Conservation (phyloP, 768 basidiomycete species). For the Sporobolomyces roseus region DNA sequence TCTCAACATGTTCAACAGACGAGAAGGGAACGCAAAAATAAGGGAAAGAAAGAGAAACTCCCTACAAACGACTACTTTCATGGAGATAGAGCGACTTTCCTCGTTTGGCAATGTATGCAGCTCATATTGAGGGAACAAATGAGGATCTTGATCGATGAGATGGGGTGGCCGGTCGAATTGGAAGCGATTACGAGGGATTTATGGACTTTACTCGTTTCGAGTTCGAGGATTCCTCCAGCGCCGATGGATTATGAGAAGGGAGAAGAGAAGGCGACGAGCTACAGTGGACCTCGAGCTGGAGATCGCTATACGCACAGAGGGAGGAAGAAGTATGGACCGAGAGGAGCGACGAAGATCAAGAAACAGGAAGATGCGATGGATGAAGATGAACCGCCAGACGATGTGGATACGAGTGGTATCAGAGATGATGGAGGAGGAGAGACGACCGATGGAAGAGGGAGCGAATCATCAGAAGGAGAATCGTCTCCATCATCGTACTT, state of each 20-base stretch:
- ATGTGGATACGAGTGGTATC: neutral
- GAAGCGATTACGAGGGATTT: conserved; percentile 34
- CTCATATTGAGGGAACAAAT: conserved; percentile 36
- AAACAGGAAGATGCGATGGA: neutral
- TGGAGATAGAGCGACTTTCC: conserved; percentile 31
- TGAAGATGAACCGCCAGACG: neutral
- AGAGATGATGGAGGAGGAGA: neutral
- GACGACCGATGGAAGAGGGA: neutral
- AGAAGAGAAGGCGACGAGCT: conserved; percentile 28
- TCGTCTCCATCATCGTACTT: conserved; percentile 20
- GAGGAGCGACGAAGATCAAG: neutral
- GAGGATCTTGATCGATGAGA: conserved; percentile 29
- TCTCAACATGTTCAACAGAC: conserved; percentile 21
- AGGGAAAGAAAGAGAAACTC: neutral
- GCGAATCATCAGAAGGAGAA: neutral
- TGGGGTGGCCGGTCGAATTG: conserved; percentile 35
- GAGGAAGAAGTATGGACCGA: conserved; percentile 1
- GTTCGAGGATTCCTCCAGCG: conserved; percentile 3
- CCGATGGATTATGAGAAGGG: conserved; percentile 24
- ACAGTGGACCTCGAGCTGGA: conserved; percentile 29
- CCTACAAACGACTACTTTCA: conserved; percentile 29
- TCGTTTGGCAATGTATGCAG: conserved; percentile 35
- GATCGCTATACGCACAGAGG: conserved; percentile 17
- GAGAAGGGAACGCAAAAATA: conserved; percentile 31
- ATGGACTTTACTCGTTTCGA: conserved; percentile 26